Evolutionary conservation across 2,329 filamentous ascomycete species (phyloP).

Genomic region (Neofusicoccum parvum): DNA sequence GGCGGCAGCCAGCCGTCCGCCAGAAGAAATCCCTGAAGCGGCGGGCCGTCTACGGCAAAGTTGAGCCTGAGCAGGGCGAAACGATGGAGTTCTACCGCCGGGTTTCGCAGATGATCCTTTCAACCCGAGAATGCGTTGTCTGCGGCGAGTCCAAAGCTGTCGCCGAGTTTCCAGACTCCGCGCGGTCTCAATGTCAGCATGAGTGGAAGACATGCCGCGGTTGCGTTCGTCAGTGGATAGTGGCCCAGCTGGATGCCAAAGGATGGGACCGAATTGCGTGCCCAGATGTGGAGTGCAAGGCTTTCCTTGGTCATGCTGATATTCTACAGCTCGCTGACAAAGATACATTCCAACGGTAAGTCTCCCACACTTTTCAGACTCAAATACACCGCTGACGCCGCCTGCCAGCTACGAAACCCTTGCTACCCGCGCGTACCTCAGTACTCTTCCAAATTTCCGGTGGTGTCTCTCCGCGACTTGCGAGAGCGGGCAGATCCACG

Average conservation of each 20-base stretch:
- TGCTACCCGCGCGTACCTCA: conserved; percentile 47
- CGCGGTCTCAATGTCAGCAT: conserved; percentile 34
- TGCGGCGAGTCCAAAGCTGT: neutral
- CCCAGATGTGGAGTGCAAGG: conserved; percentile 50
- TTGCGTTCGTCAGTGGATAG: conserved; percentile 45
- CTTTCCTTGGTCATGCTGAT: conserved; percentile 47
- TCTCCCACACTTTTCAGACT: conserved; percentile 9
- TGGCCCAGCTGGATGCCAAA: conserved; percentile 37
- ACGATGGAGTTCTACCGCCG: neutral
- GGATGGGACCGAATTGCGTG: conserved; percentile 55
- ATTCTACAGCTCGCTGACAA: conserved; percentile 50
- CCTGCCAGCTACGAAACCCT: conserved; percentile 44
- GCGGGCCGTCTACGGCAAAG: neutral
- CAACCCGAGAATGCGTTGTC: neutral
- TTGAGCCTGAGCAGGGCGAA: neutral
- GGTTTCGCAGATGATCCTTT: neutral
- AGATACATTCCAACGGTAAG: conserved; percentile 48
- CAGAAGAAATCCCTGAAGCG: neutral
- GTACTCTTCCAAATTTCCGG: conserved; percentile 49
- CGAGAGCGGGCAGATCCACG: conserved; percentile 56
- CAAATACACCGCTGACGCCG: too few relatives aligned
- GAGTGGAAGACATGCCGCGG: conserved; percentile 36
- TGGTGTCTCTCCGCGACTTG: conserved; percentile 58
- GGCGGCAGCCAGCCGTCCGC: neutral
- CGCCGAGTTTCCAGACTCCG: neutral